These are phyloP conservation scores for Populus ilicifolia DNA, from an alignment of 345 rosid species.

Conservation along the genomic window DNA sequence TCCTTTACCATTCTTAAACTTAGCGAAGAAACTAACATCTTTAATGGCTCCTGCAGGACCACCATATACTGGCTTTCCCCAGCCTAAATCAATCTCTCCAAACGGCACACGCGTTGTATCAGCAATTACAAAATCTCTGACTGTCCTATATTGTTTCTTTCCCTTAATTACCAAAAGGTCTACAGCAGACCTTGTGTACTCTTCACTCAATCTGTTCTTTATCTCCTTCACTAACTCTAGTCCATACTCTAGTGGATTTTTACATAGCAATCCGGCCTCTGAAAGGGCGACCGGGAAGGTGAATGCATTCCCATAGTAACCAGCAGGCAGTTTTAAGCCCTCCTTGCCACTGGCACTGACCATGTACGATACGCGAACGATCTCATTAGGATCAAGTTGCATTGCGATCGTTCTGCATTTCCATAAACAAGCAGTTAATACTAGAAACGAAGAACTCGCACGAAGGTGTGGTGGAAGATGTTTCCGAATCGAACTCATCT, in stretches of 20 bases:
- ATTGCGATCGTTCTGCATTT: slow-evolving; percentile 10
- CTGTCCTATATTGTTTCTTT: neutral
- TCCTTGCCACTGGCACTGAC: neutral
- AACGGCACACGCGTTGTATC: neutral
- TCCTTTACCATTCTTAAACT: slow-evolving; percentile 5
- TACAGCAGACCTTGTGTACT: slow-evolving; percentile 11
- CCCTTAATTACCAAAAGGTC: slow-evolving; percentile 13
- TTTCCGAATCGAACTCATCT: neutral
- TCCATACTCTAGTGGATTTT: slow-evolving; percentile 27
- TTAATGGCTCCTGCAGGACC: slow-evolving; percentile 6
- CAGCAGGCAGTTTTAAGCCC: neutral
- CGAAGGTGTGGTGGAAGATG: slow-evolving; percentile 1
- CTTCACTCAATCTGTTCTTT: slow-evolving; percentile 16
- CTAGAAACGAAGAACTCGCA: slow-evolving; percentile 3
- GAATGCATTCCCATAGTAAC: slow-evolving; percentile 38
- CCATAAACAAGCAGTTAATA: slow-evolving; percentile 19
- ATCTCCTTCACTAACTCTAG: neutral
- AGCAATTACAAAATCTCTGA: neutral
- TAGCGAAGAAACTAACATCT: neutral
- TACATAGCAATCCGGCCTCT: slow-evolving; percentile 8
- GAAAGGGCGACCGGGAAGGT: slow-evolving; percentile 25
- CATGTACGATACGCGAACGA: neutral
- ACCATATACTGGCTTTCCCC: slow-evolving; percentile 20
- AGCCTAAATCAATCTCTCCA: slow-evolving; percentile 17
- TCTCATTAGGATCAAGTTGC: slow-evolving; percentile 1